Evolutionary conservation across 1,284 basidiomycete genomes (phyloP).

Genomic region (Sparassis latifolia): DNA sequence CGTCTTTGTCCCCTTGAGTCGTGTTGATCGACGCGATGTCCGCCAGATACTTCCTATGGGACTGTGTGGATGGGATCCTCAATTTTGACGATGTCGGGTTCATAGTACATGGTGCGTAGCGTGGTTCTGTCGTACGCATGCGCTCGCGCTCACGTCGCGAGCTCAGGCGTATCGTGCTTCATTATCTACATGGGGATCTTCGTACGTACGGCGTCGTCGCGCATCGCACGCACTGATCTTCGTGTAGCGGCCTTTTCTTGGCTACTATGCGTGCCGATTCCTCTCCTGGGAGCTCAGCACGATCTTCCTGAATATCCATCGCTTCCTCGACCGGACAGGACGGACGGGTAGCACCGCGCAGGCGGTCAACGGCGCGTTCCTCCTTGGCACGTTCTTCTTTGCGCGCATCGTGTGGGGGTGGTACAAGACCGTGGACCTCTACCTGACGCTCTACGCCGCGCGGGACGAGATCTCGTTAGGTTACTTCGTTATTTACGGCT

Average conservation of each 20-base stretch:
- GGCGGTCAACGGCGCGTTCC: slow-evolving; percentile 55
- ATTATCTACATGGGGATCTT: slow-evolving; percentile 53
- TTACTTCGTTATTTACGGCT: slow-evolving; percentile 43
- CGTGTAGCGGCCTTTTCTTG: slow-evolving; percentile 63
- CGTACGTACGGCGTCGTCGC: slow-evolving; percentile 25
- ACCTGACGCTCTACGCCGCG: slow-evolving; percentile 43
- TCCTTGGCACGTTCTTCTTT: slow-evolving; percentile 58
- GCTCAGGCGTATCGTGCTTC: slow-evolving; percentile 49
- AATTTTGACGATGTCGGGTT: slow-evolving; percentile 56
- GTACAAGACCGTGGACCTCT: slow-evolving; percentile 60
- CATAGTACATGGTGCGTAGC: slow-evolving; percentile 52
- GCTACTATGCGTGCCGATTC: slow-evolving; percentile 66
- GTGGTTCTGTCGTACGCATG: background rate
- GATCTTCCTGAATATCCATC: slow-evolving; percentile 72
- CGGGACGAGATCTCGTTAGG: slow-evolving; percentile 40
- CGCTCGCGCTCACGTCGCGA: slow-evolving; percentile 1
- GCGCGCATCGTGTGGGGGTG: slow-evolving; percentile 62
- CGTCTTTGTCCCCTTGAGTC: slow-evolving; percentile 14
- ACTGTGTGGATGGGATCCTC: slow-evolving; percentile 47
- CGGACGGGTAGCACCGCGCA: slow-evolving; percentile 62
- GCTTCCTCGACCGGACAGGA: slow-evolving; percentile 71
- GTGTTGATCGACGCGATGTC: background rate
- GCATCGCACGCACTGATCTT: background rate
- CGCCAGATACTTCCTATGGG: slow-evolving; percentile 61
- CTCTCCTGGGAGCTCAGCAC: slow-evolving; percentile 77